Conservation (phyloP, 2,329 filamentous ascomycete genomes). For the Colletotrichum agaves region DNA sequence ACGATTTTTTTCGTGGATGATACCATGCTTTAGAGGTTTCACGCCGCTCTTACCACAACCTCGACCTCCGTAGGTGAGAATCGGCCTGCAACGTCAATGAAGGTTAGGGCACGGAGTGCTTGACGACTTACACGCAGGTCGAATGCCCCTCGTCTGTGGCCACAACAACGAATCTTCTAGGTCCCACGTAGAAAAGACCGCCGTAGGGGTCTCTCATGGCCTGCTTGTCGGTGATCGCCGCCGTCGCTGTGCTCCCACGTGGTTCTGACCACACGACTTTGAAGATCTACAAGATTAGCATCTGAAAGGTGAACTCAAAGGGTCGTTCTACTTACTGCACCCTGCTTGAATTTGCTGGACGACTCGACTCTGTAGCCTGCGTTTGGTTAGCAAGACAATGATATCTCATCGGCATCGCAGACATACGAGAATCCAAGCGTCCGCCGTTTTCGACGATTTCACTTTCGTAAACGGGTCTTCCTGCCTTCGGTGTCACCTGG, state of each 20-base stretch:
- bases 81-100: conserved; percentile 55
- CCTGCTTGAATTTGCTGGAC: conserved; percentile 53
- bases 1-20: conserved; percentile 54
- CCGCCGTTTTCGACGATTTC: conserved; percentile 29
- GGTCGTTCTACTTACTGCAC: conserved; percentile 47
- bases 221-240: conserved; percentile 45
- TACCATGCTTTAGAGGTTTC: conserved; percentile 64
- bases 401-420: too few relatives aligned
- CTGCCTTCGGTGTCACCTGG: conserved; percentile 37
- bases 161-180: conserved; percentile 66
- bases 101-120: not conserved
- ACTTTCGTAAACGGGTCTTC: conserved; percentile 8
- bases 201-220: conserved; percentile 49
- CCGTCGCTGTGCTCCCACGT: conserved; percentile 49
- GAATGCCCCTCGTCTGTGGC: conserved; percentile 63
- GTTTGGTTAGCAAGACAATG: conserved; percentile 1
- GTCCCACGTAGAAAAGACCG: conserved; percentile 58
- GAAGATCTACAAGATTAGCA: conserved; percentile 56
- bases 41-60: conserved; percentile 65
- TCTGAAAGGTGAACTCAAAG: not conserved
- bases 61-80: conserved; percentile 64
- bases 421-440: conserved; percentile 51
- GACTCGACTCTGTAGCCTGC: conserved; percentile 54
- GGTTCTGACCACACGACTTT: conserved; percentile 67
- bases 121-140: conserved; percentile 62